phyloP scores from a whole-genome alignment of 2,329 filamentous ascomycete genomes.

The Diaporthe longicolla region DNA sequence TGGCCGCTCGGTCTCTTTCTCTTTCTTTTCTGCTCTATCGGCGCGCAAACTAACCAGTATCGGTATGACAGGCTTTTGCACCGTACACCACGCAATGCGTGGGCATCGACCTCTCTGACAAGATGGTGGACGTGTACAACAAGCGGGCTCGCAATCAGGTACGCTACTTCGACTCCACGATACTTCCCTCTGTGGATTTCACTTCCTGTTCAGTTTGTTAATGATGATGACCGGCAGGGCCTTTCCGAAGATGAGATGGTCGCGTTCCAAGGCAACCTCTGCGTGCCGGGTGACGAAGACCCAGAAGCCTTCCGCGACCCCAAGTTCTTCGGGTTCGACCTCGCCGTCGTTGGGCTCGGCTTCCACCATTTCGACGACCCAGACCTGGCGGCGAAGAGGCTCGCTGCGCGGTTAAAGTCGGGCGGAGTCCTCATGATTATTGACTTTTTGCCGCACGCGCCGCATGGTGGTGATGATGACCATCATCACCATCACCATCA shows the following conservation, averaged over 20 bases:
- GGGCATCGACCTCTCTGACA: conserved; percentile 79
- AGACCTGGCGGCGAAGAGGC: conserved; percentile 67
- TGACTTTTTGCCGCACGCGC: conserved; percentile 74
- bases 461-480: conserved; percentile 34
- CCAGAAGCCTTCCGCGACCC: conserved; percentile 70
- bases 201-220: neutral
- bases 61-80: conserved; percentile 65
- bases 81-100: conserved; percentile 74
- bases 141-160: conserved; percentile 68
- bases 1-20: conserved; percentile 3
- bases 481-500: neutral
- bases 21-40: neutral
- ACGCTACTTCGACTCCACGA: conserved; percentile 39
- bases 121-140: conserved; percentile 80
- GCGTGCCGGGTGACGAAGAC: conserved; percentile 59
- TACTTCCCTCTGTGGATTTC: neutral
- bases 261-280: conserved; percentile 71
- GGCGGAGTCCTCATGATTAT: conserved; percentile 78
- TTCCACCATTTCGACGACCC: conserved; percentile 80
- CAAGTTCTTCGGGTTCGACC: conserved; percentile 78
- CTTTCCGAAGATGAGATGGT: conserved; percentile 66
- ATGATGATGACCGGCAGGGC: conserved; percentile 54
- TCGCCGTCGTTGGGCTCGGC: conserved; percentile 69
- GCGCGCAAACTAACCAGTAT: neutral
- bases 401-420: conserved; percentile 73